phyloP scores from a whole-genome alignment of 441 rosid genomes.

The Corymbia citriodora region DNA sequence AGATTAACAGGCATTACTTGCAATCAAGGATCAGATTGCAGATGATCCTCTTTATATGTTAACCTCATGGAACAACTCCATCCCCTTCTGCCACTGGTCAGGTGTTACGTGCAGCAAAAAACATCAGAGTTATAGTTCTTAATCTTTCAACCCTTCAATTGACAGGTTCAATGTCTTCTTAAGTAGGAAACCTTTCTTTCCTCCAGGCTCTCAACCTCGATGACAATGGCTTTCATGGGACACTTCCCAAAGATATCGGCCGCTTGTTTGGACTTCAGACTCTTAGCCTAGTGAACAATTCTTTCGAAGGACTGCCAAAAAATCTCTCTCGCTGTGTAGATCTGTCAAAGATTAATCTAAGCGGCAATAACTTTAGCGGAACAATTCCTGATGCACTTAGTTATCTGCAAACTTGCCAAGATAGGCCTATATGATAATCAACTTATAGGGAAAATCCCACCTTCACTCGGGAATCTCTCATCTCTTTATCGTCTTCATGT shows the following conservation, averaged over 20 bases:
- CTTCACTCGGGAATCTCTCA: neutral
- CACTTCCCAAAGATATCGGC: neutral
- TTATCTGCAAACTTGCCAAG: neutral
- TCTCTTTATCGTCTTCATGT: neutral
- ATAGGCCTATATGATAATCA: neutral
- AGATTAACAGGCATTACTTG: neutral
- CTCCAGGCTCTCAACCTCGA: neutral
- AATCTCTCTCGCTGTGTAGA: neutral
- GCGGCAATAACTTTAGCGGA: neutral
- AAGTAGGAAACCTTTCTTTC: neutral
- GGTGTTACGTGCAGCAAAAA: neutral
- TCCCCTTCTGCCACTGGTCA: conserved; percentile 2
- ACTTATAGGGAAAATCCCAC: neutral
- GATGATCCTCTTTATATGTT: neutral
- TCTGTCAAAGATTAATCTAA: neutral
- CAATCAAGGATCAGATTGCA: neutral
- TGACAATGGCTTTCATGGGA: neutral
- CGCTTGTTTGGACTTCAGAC: neutral
- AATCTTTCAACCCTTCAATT: neutral
- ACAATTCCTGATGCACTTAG: neutral
- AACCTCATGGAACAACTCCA: conserved; percentile 2
- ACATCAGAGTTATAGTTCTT: conserved; percentile 4
- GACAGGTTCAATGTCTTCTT: neutral
- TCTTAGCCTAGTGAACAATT: neutral
- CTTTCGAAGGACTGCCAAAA: neutral